Evolutionary conservation across 139 green algal species (phyloP).

Genomic region (Ulvella scutata): DNA sequence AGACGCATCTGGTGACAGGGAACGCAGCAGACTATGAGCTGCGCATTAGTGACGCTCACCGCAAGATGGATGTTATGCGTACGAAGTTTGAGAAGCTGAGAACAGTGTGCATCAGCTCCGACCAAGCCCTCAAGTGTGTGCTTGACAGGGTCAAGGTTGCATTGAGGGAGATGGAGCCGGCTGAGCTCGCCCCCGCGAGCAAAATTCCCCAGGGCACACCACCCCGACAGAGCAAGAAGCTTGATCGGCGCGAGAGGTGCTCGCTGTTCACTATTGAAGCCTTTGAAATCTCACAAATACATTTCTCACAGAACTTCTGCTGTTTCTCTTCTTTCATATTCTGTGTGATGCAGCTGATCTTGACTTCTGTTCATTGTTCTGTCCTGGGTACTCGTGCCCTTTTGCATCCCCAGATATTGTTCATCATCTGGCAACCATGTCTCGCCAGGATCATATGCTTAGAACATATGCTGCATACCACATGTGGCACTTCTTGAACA

Average conservation of each 20-base stretch:
- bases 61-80: constrained; percentile 21
- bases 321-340: too few relatives aligned
- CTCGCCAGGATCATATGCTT: too few relatives aligned
- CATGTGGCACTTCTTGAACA: too few relatives aligned
- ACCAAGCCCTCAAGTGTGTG: constrained; percentile 40
- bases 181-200: not conserved
- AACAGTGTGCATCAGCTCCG: constrained; percentile 41
- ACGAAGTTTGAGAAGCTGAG: constrained; percentile 46
- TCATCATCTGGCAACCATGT: too few relatives aligned
- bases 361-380: too few relatives aligned
- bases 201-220: not conserved
- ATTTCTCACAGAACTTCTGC: too few relatives aligned
- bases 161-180: constrained; percentile 15
- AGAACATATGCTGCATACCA: too few relatives aligned
- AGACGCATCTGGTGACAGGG: not conserved
- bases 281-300: too few relatives aligned
- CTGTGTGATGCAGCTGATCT: too few relatives aligned
- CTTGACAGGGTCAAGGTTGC: constrained; percentile 32
- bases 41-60: constrained; percentile 24
- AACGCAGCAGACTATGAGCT: not conserved
- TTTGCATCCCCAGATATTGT: too few relatives aligned
- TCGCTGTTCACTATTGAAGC: too few relatives aligned
- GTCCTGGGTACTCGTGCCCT: too few relatives aligned
- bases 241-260: not conserved
- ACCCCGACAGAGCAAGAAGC: not conserved